Conservation (phyloP, 805 yeast species). For the Trichomonascus vanleenenianus region DNA sequence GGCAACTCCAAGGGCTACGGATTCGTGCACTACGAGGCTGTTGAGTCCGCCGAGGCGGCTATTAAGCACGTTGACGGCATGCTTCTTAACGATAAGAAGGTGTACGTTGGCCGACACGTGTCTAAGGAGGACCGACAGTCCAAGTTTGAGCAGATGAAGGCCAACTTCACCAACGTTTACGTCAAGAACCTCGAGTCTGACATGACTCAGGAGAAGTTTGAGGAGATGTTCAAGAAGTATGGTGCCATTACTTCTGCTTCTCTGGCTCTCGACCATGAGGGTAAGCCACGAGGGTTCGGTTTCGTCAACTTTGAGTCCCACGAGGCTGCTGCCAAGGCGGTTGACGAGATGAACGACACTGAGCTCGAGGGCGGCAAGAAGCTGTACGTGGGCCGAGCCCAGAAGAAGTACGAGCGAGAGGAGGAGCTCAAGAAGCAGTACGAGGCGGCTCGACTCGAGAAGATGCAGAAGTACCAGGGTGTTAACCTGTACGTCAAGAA, state of each 20-base stretch:
- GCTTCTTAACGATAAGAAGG: constrained; percentile 93
- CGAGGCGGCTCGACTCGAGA: constrained; percentile 87
- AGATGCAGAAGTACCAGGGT: constrained; percentile 91
- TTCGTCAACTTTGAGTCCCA: constrained; percentile 87
- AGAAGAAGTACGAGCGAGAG: constrained; percentile 95
- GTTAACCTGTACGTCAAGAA: constrained; percentile 95
- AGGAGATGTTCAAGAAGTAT: constrained; percentile 57
- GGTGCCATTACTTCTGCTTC: constrained; percentile 82
- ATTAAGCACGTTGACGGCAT: constrained; percentile 97
- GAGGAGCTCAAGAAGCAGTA: constrained; percentile 93
- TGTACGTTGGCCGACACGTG: constrained; percentile 90
- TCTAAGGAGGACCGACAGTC: constrained; percentile 91
- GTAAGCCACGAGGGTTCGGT: constrained; percentile 92
- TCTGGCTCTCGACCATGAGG: constrained; percentile 73
- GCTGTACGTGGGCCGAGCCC: constrained; percentile 96
- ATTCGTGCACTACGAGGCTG: constrained; percentile 91
- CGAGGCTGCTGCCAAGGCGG: constrained; percentile 83
- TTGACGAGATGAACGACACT: constrained; percentile 80
- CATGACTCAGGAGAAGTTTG: constrained; percentile 47
- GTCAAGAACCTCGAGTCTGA: constrained; percentile 81
- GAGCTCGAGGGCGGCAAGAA: constrained; percentile 61
- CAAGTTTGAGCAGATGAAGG: constrained; percentile 80
- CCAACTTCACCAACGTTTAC: constrained; percentile 92
- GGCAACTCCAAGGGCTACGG: constrained; percentile 95
- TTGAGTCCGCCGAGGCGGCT: constrained; percentile 89